phyloP scores from a whole-genome alignment of 371 early-diverging fungal species.

The Circinella umbellata region DNA sequence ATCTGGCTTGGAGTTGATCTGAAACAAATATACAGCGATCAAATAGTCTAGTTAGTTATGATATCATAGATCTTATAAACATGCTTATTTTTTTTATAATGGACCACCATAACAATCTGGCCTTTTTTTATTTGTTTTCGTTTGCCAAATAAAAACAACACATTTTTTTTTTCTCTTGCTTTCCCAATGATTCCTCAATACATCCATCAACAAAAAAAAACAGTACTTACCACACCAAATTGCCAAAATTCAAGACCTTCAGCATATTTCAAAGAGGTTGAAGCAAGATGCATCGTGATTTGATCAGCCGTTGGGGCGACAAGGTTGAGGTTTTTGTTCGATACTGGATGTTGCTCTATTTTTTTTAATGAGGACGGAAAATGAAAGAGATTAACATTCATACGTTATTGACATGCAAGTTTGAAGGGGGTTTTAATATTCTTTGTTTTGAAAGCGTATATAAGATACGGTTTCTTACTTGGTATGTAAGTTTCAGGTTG shows the following conservation, averaged over 20 bases:
- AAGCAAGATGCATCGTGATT: conserved; percentile 29
- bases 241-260: conserved; percentile 35
- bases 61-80: no score
- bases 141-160: not conserved
- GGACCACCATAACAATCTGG: no score
- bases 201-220: not conserved
- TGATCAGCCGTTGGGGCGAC: conserved; percentile 44
- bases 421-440: no score
- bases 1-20: conserved; percentile 54
- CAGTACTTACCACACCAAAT: conserved; percentile 37
- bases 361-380: no score
- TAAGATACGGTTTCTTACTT: conserved; percentile 6
- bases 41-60: no score
- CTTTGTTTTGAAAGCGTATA: no score
- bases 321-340: conserved; percentile 26
- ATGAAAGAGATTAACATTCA: no score
- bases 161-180: no score
- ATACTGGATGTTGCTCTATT: conserved; percentile 13
- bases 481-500: conserved; percentile 19
- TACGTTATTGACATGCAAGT: no score
- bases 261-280: conserved; percentile 25
- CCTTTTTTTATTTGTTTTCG: not conserved
- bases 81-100: no score
- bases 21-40: not conserved
- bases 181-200: no score